Evolutionary conservation across 2,329 filamentous ascomycete species (phyloP).

Genomic region (Epicoccum nigrum): DNA sequence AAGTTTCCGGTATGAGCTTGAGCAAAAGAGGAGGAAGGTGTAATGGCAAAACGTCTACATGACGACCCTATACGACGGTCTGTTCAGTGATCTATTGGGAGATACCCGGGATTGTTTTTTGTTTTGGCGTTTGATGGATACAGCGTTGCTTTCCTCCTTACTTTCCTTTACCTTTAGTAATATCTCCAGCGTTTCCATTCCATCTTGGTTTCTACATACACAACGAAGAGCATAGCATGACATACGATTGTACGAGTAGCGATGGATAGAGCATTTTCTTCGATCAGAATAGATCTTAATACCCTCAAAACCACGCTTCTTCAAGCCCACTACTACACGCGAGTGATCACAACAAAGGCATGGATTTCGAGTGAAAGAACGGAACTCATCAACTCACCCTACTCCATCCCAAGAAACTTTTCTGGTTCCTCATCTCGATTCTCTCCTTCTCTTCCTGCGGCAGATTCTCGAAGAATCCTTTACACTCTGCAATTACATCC

Average conservation of each 20-base stretch:
- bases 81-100: conserved; percentile 6
- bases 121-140: background rate
- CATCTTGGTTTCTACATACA: conserved; percentile 1
- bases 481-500: conserved; percentile 70
- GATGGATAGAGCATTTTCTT: conserved; percentile 9
- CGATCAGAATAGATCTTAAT: background rate
- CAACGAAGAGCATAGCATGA: conserved; percentile 5
- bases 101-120: conserved; percentile 12
- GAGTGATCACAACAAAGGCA: background rate
- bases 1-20: conserved; percentile 16
- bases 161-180: conserved; percentile 1
- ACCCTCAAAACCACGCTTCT: background rate
- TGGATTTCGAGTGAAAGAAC: background rate
- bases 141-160: background rate
- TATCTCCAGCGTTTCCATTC: conserved; percentile 1
- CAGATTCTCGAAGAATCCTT: conserved; percentile 74
- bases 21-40: conserved; percentile 12
- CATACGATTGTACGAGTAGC: conserved; percentile 13
- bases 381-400: conserved; percentile 43
- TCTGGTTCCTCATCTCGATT: conserved; percentile 59
- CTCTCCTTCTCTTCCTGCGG: conserved; percentile 74
- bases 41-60: conserved; percentile 1
- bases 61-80: background rate
- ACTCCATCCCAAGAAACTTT: conserved; percentile 56
- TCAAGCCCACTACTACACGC: background rate